Percentiles rank a stretch among this genome's conserved stretches.
Evolutionary conservation across 257 asterid genomes (phyloP).

Genomic region (Primulina eburnea): DNA sequence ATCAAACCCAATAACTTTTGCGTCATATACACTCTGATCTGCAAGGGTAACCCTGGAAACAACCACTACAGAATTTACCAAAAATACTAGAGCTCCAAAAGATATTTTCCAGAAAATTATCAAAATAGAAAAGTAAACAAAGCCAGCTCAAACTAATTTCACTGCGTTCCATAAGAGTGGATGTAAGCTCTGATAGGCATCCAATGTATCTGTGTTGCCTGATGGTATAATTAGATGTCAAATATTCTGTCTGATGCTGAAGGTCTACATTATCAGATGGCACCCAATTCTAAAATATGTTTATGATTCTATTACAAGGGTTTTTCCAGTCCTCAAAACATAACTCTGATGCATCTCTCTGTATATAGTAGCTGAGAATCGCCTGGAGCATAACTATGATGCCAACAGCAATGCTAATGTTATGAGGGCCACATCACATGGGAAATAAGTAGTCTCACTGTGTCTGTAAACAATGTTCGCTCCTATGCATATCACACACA

Average conservation of each 20-base stretch:
- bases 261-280: neutral
- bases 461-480: neutral
- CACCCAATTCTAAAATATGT: too few relatives aligned
- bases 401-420: neutral
- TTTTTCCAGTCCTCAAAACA: neutral
- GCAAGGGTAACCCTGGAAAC: conserved; percentile 76
- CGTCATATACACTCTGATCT: conserved; percentile 89
- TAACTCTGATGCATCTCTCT: neutral
- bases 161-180: neutral
- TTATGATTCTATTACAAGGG: neutral
- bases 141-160: neutral
- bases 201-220: conserved; percentile 6
- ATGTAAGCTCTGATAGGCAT: neutral
- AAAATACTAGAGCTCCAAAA: conserved; percentile 4
- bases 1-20: conserved; percentile 91
- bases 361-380: neutral
- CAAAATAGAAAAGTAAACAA: neutral
- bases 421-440: neutral
- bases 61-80: conserved; percentile 23
- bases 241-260: neutral
- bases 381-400: neutral
- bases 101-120: conserved; percentile 8
- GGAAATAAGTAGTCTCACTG: neutral
- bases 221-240: neutral
- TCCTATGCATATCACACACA: neutral